These are phyloP conservation scores for Astragalus glycyphyllos DNA, from an alignment of 306 rosid genomes.

Conservation along the genomic window DNA sequence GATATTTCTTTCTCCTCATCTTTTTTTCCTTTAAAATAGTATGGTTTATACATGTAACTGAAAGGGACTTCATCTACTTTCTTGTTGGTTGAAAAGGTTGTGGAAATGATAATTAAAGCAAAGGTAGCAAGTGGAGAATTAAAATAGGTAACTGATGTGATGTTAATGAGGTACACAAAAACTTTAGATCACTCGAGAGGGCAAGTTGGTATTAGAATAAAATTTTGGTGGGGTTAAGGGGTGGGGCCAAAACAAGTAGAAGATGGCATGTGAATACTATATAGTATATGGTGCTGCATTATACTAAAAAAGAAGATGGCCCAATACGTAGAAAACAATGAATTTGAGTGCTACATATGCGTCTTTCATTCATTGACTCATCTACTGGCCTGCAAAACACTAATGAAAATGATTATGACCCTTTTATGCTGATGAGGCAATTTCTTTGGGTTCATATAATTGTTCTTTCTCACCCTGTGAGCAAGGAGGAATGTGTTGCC, in stretches of 20 bases:
- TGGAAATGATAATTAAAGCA: slow-evolving; percentile 34
- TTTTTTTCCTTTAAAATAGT: slow-evolving; percentile 27
- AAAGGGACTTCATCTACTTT: slow-evolving; percentile 47
- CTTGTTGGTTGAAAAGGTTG: slow-evolving; percentile 46
- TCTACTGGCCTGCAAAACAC: slow-evolving; percentile 49
- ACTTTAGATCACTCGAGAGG: slow-evolving; percentile 23
- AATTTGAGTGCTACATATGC: slow-evolving; percentile 45
- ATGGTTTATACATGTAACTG: slow-evolving; percentile 42
- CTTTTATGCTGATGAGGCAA: slow-evolving; percentile 42
- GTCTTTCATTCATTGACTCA: slow-evolving; percentile 40
- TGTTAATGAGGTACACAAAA: slow-evolving; percentile 41
- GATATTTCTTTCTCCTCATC: background rate
- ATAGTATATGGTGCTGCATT: slow-evolving; percentile 26
- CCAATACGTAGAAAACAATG: slow-evolving; percentile 53
- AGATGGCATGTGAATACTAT: slow-evolving; percentile 31
- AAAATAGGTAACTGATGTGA: slow-evolving; percentile 47
- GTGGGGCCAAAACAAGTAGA: slow-evolving; percentile 21
- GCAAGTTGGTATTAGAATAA: slow-evolving; percentile 41
- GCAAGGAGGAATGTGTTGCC: slow-evolving; percentile 40
- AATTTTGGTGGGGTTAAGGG: background rate
- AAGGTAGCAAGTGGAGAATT: slow-evolving; percentile 44
- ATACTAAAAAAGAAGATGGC: slow-evolving; percentile 20
- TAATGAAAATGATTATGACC: slow-evolving; percentile 41
- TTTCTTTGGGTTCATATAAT: slow-evolving; percentile 47
- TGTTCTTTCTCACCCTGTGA: slow-evolving; percentile 41